Conservation (phyloP, 2,329 filamentous ascomycete species). For the Colletotrichum lupini region DNA sequence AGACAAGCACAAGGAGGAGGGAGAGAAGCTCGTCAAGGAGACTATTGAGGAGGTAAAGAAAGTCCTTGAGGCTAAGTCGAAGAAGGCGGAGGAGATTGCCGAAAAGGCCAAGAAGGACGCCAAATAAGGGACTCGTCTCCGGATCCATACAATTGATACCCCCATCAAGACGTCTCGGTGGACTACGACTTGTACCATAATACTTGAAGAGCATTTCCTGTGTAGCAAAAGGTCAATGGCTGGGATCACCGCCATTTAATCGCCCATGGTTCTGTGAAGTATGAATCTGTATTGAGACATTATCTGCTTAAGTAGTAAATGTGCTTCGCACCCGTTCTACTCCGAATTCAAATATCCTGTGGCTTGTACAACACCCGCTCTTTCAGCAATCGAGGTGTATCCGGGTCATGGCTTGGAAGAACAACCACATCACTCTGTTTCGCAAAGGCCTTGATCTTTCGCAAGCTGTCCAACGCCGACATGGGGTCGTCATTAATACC, state of each 20-base stretch:
- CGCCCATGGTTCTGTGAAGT: background rate
- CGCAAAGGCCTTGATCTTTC: background rate
- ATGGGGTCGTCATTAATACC: background rate
- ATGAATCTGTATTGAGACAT: background rate
- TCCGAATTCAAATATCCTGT: background rate
- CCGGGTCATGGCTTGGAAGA: background rate
- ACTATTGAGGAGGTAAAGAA: conserved; percentile 74
- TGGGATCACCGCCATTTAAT: background rate
- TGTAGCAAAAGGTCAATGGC: background rate
- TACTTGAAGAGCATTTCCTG: background rate
- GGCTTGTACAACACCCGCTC: background rate
- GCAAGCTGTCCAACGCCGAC: background rate
- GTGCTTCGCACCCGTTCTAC: too few species aligned
- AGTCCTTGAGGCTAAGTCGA: conserved; percentile 69
- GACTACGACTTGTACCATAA: background rate
- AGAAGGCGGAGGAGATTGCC: conserved; percentile 68
- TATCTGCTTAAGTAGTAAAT: background rate
- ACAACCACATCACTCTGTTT: background rate
- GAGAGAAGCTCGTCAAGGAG: conserved; percentile 75
- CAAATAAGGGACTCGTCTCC: conserved; percentile 43
- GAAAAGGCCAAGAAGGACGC: conserved; percentile 64
- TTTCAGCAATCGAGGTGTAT: background rate
- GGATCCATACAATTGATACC: background rate
- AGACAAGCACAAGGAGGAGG: conserved; percentile 75
- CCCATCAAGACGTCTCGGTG: background rate